Evolutionary conservation across 192 early-diverging fungal genomes (phyloP).

Genomic region (Coemansia sp.): DNA sequence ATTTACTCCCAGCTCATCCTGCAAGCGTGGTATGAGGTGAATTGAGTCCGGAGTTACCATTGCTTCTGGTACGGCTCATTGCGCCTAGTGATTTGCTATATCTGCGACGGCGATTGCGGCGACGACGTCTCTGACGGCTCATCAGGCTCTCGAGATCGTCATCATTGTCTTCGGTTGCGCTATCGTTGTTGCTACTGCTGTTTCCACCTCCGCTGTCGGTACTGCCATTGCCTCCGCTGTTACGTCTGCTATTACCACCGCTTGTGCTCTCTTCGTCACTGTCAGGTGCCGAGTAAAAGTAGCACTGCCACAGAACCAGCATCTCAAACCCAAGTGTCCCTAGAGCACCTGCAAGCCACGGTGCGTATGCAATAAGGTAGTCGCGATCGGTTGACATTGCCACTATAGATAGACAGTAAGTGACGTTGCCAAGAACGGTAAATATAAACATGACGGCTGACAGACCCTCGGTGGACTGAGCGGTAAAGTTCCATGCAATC

Average conservation of each 20-base stretch:
- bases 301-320: slow-evolving; percentile 46
- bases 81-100: slow-evolving; percentile 5
- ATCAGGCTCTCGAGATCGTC: slow-evolving; percentile 14
- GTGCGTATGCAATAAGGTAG: slow-evolving; percentile 41
- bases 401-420: slow-evolving; percentile 45
- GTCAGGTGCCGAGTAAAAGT: slow-evolving; percentile 30
- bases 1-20: not conserved
- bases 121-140: slow-evolving; percentile 15
- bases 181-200: slow-evolving; percentile 9
- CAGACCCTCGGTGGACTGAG: slow-evolving; percentile 73
- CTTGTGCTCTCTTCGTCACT: slow-evolving; percentile 5
- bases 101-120: slow-evolving; percentile 18
- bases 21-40: slow-evolving; percentile 2
- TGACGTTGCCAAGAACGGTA: slow-evolving; percentile 73
- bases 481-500: slow-evolving; percentile 73
- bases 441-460: slow-evolving; percentile 83
- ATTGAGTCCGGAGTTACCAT: not conserved
- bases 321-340: slow-evolving; percentile 49
- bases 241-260: slow-evolving; percentile 6
- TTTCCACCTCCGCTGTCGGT: not conserved
- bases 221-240: slow-evolving; percentile 1
- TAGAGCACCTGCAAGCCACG: slow-evolving; percentile 45
- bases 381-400: slow-evolving; percentile 34
- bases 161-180: slow-evolving; percentile 11
- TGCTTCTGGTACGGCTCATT: slow-evolving; percentile 8